Evolutionary conservation across 176 grass and related monocot species (phyloP).

Genomic region (Puya raimondii): DNA sequence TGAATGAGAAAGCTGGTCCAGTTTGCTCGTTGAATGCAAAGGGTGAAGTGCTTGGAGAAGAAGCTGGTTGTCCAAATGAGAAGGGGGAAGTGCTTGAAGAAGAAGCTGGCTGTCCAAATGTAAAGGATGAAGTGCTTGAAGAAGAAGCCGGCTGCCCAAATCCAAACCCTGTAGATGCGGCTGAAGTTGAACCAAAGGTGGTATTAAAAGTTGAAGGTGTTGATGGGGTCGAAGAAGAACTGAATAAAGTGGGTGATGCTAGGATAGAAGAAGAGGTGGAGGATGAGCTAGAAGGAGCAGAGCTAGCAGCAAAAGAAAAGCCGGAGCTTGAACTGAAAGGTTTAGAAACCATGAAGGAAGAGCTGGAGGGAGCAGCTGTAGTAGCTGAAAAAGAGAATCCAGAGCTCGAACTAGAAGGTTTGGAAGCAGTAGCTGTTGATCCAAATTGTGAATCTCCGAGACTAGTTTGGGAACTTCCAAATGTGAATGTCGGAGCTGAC

Average conservation of each 20-base stretch:
- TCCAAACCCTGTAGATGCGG: constrained; percentile 28
- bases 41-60: constrained; percentile 11
- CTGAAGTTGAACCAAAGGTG: constrained; percentile 40
- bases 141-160: constrained; percentile 38
- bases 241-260: constrained; percentile 24
- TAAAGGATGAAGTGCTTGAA: constrained; percentile 24
- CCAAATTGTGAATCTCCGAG: constrained; percentile 42
- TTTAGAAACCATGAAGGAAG: constrained; percentile 5
- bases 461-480: constrained; percentile 26
- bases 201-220: constrained; percentile 25
- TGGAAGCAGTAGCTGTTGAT: constrained; percentile 19
- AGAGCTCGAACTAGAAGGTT: constrained; percentile 3
- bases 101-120: constrained; percentile 32
- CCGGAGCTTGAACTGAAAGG: constrained; percentile 16
- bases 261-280: constrained; percentile 11
- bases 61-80: constrained; percentile 22
- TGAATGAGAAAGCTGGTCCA: constrained; percentile 36
- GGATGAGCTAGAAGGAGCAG: no score
- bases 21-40: constrained; percentile 10
- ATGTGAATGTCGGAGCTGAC: constrained; percentile 19
- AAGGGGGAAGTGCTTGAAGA: constrained; percentile 13
- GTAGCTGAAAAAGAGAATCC: constrained; percentile 5
- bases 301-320: constrained; percentile 31
- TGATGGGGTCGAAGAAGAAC: constrained; percentile 16
- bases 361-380: neutral